These are phyloP conservation scores for Diplodia sapinea DNA, from an alignment of 2,329 filamentous ascomycete species.

Conservation along the genomic window DNA sequence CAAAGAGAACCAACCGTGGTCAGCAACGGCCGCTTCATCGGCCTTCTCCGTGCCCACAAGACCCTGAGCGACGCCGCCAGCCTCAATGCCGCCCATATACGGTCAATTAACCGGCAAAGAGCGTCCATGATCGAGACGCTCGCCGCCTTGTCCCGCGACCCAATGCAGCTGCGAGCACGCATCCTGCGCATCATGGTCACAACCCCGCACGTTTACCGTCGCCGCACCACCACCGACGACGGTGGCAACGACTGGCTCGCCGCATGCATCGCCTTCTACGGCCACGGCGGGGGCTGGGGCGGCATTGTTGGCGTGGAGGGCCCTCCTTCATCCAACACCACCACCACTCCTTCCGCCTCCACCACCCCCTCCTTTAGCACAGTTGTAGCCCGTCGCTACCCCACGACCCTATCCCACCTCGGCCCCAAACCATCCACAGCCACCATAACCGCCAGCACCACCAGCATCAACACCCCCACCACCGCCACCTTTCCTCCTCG, in stretches of 20 bases:
- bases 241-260: background rate
- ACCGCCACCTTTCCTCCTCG: too few relatives aligned
- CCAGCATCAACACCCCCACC: too few relatives aligned
- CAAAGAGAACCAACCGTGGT: too few relatives aligned
- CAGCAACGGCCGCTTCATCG: background rate
- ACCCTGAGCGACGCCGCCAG: background rate
- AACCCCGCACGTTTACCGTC: background rate
- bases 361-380: too few relatives aligned
- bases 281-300: background rate
- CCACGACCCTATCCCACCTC: background rate
- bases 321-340: too few relatives aligned
- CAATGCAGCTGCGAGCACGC: background rate
- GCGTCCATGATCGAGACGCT: background rate
- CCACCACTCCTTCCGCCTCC: too few relatives aligned
- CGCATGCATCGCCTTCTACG: background rate
- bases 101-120: background rate
- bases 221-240: background rate
- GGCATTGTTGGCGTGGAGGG: too few relatives aligned
- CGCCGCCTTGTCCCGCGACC: background rate
- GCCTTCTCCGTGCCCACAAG: background rate
- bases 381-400: too few relatives aligned
- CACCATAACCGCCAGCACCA: too few relatives aligned
- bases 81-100: background rate
- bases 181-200: background rate
- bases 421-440: too few relatives aligned